Evolutionary conservation across 176 grass and related monocot species (phyloP).

Genomic region (Themeda triandra): DNA sequence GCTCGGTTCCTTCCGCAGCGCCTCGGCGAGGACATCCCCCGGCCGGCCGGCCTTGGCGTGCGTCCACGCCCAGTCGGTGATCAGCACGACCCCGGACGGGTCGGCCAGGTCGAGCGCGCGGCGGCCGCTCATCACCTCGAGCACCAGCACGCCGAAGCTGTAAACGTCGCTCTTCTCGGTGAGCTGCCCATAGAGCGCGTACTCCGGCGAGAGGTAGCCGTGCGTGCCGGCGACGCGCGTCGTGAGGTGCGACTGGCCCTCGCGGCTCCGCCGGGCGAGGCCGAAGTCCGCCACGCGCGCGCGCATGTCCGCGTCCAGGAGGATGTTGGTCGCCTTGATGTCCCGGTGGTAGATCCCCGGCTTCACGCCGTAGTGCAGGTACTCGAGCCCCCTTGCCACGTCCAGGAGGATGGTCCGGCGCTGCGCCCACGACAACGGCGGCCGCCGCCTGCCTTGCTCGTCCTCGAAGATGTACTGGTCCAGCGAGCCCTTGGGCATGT

Average conservation of each 20-base stretch:
- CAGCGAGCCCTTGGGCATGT: conserved; percentile 82
- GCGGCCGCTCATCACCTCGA: conserved; percentile 75
- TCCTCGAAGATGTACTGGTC: conserved; percentile 68
- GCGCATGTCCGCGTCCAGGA: conserved; percentile 71
- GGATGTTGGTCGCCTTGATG: conserved; percentile 93
- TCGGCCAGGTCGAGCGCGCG: conserved; percentile 67
- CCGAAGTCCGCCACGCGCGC: conserved; percentile 88
- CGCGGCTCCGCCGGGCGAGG: conserved; percentile 68
- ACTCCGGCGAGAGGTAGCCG: conserved; percentile 96
- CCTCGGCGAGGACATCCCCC: conserved; percentile 47
- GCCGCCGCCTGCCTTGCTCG: background rate
- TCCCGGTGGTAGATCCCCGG: conserved; percentile 91
- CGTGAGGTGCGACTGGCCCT: conserved; percentile 91
- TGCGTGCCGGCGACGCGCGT: conserved; percentile 92
- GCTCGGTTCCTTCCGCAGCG: conserved; percentile 24
- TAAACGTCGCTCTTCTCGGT: conserved; percentile 96
- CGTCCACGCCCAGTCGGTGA: conserved; percentile 92
- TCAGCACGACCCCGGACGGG: conserved; percentile 62
- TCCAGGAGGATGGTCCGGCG: conserved; percentile 64
- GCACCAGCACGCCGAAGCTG: conserved; percentile 86
- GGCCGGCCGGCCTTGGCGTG: conserved; percentile 54
- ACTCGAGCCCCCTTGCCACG: conserved; percentile 76
- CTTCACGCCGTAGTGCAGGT: conserved; percentile 90
- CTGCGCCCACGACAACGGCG: conserved; percentile 53
- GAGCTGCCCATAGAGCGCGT: conserved; percentile 93